phyloP scores from a whole-genome alignment of 1,284 basidiomycete genomes.

The Anthracocystis walkeri region DNA sequence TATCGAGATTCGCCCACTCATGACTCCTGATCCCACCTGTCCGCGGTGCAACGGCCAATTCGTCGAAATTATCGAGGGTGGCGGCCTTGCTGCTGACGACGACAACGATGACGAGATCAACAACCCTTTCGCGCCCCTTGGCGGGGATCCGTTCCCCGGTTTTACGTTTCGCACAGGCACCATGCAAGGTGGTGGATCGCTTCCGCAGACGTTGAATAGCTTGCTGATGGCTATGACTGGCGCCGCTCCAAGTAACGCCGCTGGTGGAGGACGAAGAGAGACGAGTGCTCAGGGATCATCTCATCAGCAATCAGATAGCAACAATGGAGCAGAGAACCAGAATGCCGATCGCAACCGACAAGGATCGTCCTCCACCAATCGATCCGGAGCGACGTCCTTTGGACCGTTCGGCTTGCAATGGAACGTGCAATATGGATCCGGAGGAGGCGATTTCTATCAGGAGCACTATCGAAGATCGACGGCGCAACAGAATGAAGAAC shows the following conservation, averaged over 20 bases:
- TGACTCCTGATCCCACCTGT: conserved; percentile 58
- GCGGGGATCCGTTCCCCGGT: conserved; percentile 8
- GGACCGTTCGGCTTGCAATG: conserved; percentile 49
- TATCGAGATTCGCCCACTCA: conserved; percentile 58
- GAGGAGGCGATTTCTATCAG: conserved; percentile 25
- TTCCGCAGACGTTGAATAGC: conserved; percentile 8
- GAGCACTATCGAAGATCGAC: conserved; percentile 23
- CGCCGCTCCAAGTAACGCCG: neutral
- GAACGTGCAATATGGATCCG: conserved; percentile 44
- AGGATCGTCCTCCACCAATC: conserved; percentile 1
- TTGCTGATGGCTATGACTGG: conserved; percentile 31
- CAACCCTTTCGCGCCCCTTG: conserved; percentile 5
- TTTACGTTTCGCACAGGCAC: conserved; percentile 14
- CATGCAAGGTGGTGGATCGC: conserved; percentile 3
- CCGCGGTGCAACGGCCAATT: conserved; percentile 61
- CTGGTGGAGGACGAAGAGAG: neutral
- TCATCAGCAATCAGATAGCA: neutral
- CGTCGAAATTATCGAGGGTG: conserved; percentile 53
- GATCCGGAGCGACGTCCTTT: conserved; percentile 35
- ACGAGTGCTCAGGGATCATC: conserved; percentile 3
- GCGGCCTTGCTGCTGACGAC: conserved; percentile 5
- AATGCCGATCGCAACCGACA: neutral
- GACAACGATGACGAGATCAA: conserved; percentile 11
- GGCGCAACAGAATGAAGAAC: conserved; percentile 22
- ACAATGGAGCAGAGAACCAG: neutral